A percentile compares a stretch with the other conserved stretches of the same genome.
These are phyloP conservation scores for Scedosporium apiospermum DNA, from an alignment of 2,329 filamentous ascomycete species.

Conservation along the genomic window DNA sequence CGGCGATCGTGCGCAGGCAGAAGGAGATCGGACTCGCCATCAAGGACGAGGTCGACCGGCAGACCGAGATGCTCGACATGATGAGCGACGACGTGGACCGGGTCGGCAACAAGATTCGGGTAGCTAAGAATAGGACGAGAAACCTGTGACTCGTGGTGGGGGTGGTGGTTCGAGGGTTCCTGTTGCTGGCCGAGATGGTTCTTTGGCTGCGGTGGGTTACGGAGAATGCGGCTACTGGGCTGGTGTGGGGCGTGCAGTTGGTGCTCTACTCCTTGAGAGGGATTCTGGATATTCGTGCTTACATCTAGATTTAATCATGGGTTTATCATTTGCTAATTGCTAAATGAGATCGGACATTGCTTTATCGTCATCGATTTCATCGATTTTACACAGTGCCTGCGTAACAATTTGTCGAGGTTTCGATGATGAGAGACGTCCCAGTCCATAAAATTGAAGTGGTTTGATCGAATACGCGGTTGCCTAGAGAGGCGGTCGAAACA, in stretches of 20 bases:
- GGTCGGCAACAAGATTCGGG: conserved; percentile 57
- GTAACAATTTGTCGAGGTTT: not conserved
- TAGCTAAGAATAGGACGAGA: conserved; percentile 63
- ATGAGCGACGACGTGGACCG: conserved; percentile 58
- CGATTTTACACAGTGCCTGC: not conserved
- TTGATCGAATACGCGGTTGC: too few species aligned
- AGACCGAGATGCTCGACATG: conserved; percentile 60
- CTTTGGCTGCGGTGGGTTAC: conserved; percentile 9
- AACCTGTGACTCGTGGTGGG: conserved; percentile 42
- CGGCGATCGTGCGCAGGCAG: conserved; percentile 61
- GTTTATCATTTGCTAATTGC: not conserved
- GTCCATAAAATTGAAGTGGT: too few species aligned
- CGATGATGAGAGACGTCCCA: not conserved
- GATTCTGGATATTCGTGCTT: not conserved
- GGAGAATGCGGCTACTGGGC: conserved; percentile 7
- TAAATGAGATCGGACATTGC: not conserved
- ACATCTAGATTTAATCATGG: not conserved
- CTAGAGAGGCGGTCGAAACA: too few species aligned
- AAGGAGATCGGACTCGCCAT: conserved; percentile 72
- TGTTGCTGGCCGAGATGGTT: conserved; percentile 1
- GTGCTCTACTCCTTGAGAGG: conserved; percentile 7
- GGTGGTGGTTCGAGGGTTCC: not conserved
- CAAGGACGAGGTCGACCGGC: conserved; percentile 60
- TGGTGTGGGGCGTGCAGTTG: conserved; percentile 10
- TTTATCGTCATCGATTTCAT: not conserved